phyloP scores from a whole-genome alignment of 371 early-diverging fungal genomes.

The Lichtheimia ornata region DNA sequence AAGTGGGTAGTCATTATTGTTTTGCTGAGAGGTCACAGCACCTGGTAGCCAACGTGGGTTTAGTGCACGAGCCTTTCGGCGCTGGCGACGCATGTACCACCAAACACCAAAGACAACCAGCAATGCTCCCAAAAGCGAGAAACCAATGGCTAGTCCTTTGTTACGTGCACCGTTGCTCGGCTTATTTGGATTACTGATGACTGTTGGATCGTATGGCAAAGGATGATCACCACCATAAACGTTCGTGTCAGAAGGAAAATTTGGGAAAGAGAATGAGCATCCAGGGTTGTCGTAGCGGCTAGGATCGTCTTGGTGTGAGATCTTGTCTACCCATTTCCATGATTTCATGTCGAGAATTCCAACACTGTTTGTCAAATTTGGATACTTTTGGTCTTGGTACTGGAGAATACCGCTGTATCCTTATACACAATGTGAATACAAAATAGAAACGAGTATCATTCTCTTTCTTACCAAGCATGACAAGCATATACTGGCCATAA shows the following conservation, averaged over 20 bases:
- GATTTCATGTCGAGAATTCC: conserved; percentile 36
- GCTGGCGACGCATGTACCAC: conserved; percentile 20
- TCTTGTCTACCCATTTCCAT: conserved; percentile 40
- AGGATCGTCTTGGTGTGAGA: conserved; percentile 11
- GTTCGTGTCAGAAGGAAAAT: neutral
- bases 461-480: conserved; percentile 28
- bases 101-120: conserved; percentile 11
- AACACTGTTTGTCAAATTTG: conserved; percentile 16
- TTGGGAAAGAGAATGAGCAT: conserved; percentile 28
- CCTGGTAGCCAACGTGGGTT: conserved; percentile 48
- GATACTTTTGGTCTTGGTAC: too few species aligned
- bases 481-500: conserved; percentile 40
- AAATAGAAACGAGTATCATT: neutral
- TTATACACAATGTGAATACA: neutral
- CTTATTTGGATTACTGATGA: conserved; percentile 18
- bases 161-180: conserved; percentile 18
- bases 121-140: conserved; percentile 18
- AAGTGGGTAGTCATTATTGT: conserved; percentile 36
- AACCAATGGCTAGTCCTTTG: conserved; percentile 36
- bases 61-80: conserved; percentile 19
- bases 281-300: neutral
- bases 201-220: conserved; percentile 18
- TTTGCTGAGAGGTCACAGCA: conserved; percentile 18
- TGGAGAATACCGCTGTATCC: too few species aligned
- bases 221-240: conserved; percentile 8